Evolutionary conservation across 73 alveolate species (phyloP).

Genomic region (Durusdinium trenchii): DNA sequence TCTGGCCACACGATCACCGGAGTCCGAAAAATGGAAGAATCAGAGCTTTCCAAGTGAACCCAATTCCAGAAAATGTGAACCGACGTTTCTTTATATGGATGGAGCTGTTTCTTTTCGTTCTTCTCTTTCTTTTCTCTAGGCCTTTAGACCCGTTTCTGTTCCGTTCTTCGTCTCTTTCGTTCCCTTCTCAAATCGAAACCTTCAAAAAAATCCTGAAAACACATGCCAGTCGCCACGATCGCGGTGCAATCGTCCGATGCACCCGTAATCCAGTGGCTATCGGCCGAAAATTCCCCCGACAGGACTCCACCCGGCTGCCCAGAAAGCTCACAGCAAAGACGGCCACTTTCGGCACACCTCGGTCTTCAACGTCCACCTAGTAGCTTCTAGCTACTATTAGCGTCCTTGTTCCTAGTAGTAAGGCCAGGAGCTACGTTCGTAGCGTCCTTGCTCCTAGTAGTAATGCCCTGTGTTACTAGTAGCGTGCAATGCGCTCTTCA

Average conservation of each 20-base stretch:
- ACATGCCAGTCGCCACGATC: background rate
- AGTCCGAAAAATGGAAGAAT: background rate
- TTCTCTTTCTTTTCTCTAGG: background rate
- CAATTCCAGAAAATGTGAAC: background rate
- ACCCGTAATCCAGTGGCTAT: constrained; percentile 79
- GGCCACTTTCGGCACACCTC: constrained; percentile 83
- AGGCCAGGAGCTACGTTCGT: too few relatives aligned
- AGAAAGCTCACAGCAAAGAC: constrained; percentile 57
- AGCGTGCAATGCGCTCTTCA: background rate
- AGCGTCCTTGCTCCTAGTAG: too few relatives aligned
- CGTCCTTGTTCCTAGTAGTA: too few relatives aligned
- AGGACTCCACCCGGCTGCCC: constrained; percentile 73
- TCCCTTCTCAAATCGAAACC: background rate
- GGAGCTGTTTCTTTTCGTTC: background rate
- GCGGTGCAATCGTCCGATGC: constrained; percentile 86
- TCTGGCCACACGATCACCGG: background rate
- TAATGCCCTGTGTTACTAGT: too few relatives aligned
- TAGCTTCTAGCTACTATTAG: too few relatives aligned
- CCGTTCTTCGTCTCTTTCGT: background rate
- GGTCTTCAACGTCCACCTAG: background rate
- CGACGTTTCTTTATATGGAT: background rate
- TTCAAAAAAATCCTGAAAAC: too few relatives aligned
- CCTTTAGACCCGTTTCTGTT: background rate
- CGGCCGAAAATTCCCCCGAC: constrained; percentile 42
- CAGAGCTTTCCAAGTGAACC: background rate